Conservation (phyloP, 2,329 filamentous ascomycete genomes). For the Colletotrichum sp. region DNA sequence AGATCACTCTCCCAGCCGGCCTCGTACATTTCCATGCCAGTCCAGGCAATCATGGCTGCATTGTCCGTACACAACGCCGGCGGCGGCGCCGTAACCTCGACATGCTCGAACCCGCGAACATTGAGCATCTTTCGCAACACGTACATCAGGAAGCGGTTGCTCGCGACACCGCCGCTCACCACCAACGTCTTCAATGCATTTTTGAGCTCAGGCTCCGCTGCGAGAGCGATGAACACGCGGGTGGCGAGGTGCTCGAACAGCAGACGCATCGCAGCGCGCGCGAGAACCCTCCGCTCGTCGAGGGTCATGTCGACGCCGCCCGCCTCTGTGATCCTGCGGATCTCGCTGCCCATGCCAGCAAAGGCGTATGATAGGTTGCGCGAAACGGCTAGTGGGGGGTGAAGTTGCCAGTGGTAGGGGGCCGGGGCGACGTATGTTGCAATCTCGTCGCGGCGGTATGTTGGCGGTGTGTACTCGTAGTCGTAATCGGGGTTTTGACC, state of each 20-base stretch:
- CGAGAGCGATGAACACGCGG: constrained; percentile 72
- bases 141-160: constrained; percentile 78
- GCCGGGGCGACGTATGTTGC: constrained; percentile 41
- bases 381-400: constrained; percentile 66
- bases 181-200: constrained; percentile 66
- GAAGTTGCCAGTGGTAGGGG: constrained; percentile 65
- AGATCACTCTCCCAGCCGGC: constrained; percentile 72
- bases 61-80: constrained; percentile 86
- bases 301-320: constrained; percentile 47
- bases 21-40: constrained; percentile 89
- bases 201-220: constrained; percentile 31
- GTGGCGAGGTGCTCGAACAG: constrained; percentile 87
- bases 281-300: constrained; percentile 71
- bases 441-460: constrained; percentile 62
- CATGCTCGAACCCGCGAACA: constrained; percentile 64
- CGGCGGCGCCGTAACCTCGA: constrained; percentile 77
- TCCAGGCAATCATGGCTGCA: constrained; percentile 96
- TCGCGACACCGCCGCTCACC: constrained; percentile 88
- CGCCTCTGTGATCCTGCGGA: constrained; percentile 58
- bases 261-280: constrained; percentile 75
- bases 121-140: constrained; percentile 64
- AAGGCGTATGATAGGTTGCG: constrained; percentile 74
- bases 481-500: constrained; percentile 28
- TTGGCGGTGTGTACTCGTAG: constrained; percentile 62
- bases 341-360: constrained; percentile 69